Evolutionary conservation across 2,329 filamentous ascomycete genomes (phyloP).

Genomic region (Talaromyces sp.): DNA sequence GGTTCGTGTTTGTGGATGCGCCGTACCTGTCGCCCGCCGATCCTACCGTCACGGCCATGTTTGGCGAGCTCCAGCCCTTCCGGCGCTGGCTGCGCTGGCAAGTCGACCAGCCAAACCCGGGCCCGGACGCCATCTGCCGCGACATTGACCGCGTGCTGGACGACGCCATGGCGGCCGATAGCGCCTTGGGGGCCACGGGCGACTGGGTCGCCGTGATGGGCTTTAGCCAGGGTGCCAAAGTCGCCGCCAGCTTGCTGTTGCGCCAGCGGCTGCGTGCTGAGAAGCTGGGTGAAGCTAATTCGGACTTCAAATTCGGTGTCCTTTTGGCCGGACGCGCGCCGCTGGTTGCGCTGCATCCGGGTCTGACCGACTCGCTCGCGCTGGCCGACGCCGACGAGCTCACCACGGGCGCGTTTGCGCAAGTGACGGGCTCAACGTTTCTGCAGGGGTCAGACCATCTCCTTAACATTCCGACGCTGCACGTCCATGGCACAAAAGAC

Average conservation of each 20-base stretch:
- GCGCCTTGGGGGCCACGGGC: conserved; percentile 46
- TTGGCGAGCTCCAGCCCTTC: conserved; percentile 62
- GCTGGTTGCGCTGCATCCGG: conserved; percentile 38
- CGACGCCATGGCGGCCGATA: conserved; percentile 45
- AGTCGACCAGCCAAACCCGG: conserved; percentile 33
- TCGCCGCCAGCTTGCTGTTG: conserved; percentile 55
- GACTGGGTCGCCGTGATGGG: conserved; percentile 57
- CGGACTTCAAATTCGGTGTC: conserved; percentile 54
- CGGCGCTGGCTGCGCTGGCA: conserved; percentile 58
- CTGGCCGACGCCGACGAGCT: conserved; percentile 8
- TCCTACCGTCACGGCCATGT: conserved; percentile 58
- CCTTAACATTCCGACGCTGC: conserved; percentile 55
- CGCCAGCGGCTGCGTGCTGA: conserved; percentile 50
- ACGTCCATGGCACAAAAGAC: conserved; percentile 61
- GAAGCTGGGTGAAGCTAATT: conserved; percentile 10
- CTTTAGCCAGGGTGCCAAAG: conserved; percentile 62
- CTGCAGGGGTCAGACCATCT: conserved; percentile 34
- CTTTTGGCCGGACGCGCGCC: conserved; percentile 58
- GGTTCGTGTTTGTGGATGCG: conserved; percentile 66
- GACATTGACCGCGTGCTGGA: conserved; percentile 27
- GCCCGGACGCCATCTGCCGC: conserved; percentile 31
- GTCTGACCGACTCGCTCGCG: conserved; percentile 3
- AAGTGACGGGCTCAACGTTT: conserved; percentile 1
- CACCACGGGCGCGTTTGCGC: conserved; percentile 5
- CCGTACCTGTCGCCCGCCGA: conserved; percentile 60